phyloP scores from a whole-genome alignment of 2,329 filamentous ascomycete genomes.

The Colletotrichum sp. region DNA sequence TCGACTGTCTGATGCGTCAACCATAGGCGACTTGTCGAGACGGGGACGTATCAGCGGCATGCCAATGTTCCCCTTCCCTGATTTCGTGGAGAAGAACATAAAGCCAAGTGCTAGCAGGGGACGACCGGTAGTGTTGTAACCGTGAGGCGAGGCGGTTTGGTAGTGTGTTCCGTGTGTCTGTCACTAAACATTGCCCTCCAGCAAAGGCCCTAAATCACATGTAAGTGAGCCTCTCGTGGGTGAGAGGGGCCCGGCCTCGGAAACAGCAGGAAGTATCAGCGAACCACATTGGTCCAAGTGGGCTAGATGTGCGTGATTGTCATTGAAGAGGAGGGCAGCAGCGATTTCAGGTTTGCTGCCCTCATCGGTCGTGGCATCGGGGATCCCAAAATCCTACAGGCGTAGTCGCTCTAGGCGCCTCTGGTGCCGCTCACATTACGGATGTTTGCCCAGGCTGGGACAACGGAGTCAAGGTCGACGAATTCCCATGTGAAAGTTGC shows the following conservation, averaged over 20 bases:
- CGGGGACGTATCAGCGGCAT: conserved; percentile 1
- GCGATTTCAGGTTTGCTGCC: not conserved
- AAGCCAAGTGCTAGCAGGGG: conserved; percentile 2
- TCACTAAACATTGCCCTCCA: not conserved
- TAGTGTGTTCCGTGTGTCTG: not conserved
- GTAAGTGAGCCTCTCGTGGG: not conserved
- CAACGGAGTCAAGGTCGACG: not conserved
- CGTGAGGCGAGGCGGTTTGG: not conserved
- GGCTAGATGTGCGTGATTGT: not conserved
- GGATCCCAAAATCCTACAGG: not conserved
- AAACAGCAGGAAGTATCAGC: not conserved
- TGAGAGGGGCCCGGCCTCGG: not conserved
- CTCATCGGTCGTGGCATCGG: not conserved
- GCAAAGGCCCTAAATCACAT: conserved; percentile 4
- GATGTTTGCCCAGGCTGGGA: not conserved
- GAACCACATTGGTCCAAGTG: not conserved
- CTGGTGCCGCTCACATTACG: not conserved
- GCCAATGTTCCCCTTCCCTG: not conserved
- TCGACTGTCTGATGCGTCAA: not conserved
- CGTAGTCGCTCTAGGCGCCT: not conserved
- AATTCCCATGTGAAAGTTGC: conserved; percentile 13
- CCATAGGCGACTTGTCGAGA: not conserved
- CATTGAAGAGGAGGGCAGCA: not conserved
- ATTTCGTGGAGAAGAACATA: not conserved
- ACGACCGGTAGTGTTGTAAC: not conserved